These are phyloP conservation scores for Trichoderma lentiforme DNA, from an alignment of 2,329 filamentous ascomycete species.

Conservation along the genomic window DNA sequence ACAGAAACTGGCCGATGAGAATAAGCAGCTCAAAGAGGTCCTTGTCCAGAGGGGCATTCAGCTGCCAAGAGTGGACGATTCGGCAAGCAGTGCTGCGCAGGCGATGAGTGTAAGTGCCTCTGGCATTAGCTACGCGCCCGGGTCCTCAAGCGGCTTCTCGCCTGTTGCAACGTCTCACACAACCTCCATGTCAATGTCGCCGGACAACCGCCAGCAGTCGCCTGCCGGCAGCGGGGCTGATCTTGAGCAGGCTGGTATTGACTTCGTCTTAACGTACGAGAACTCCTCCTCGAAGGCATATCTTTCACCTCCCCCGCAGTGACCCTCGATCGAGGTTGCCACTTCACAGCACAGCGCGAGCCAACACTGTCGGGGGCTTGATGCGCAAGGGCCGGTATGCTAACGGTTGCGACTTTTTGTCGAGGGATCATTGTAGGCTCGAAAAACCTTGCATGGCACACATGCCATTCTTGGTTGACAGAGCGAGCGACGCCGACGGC, in stretches of 20 bases:
- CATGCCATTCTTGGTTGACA: conserved; percentile 72
- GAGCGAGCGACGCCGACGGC: conserved; percentile 55
- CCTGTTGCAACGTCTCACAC: conserved; percentile 46
- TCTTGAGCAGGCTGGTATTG: conserved; percentile 80
- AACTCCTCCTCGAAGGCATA: conserved; percentile 59
- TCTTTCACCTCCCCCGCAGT: conserved; percentile 61
- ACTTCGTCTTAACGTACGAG: conserved; percentile 88
- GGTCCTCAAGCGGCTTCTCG: conserved; percentile 45
- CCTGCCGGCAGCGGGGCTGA: conserved; percentile 50
- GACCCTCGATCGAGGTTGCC: conserved; percentile 21
- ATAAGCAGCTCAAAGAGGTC: conserved; percentile 63
- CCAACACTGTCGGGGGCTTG: conserved; percentile 20
- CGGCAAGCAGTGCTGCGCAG: conserved; percentile 42
- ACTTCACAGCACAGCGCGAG: conserved; percentile 8
- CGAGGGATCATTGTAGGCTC: conserved; percentile 57
- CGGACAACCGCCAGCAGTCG: conserved; percentile 29
- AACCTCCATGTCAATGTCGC: conserved; percentile 38
- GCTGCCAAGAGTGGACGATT: conserved; percentile 38
- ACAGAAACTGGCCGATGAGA: conserved; percentile 73
- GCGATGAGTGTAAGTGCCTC: conserved; percentile 57
- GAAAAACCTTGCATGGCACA: conserved; percentile 94
- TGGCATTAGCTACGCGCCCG: conserved; percentile 54
- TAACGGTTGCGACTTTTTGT: conserved; percentile 43
- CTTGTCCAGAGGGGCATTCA: conserved; percentile 53
- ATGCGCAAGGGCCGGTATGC: conserved; percentile 31